A percentile compares a stretch with the other conserved stretches of the same genome.
phyloP scores from a whole-genome alignment of 2,329 filamentous ascomycete species.

The Mariannaea sp. region DNA sequence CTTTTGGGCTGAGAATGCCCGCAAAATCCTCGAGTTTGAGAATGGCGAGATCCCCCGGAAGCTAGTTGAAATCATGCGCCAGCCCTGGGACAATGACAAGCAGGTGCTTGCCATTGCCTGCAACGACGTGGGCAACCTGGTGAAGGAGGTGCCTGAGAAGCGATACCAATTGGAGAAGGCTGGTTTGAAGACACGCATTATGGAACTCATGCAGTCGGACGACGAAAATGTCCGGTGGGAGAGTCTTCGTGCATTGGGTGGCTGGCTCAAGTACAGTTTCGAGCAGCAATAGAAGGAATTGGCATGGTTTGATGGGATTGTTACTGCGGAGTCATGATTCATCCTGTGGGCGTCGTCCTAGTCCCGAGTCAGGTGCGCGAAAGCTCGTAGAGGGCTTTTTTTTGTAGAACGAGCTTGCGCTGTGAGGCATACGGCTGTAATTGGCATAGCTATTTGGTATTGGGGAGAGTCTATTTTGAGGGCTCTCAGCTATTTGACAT shows the following conservation, averaged over 20 bases:
- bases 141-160: slow-evolving; percentile 88
- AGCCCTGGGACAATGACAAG: slow-evolving; percentile 78
- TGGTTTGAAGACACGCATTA: slow-evolving; percentile 83
- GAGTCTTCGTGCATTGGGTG: slow-evolving; percentile 78
- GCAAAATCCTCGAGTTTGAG: slow-evolving; percentile 82
- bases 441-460: slow-evolving; percentile 40
- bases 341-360: slow-evolving; percentile 31
- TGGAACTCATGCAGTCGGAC: slow-evolving; percentile 90
- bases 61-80: slow-evolving; percentile 80
- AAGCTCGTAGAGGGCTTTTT: slow-evolving; percentile 29
- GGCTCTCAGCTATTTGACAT: slow-evolving; percentile 22
- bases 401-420: slow-evolving; percentile 35
- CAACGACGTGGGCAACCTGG: slow-evolving; percentile 87
- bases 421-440: slow-evolving; percentile 38
- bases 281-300: slow-evolving; percentile 45
- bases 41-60: slow-evolving; percentile 79
- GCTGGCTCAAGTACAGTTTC: slow-evolving; percentile 69
- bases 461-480: slow-evolving; percentile 21
- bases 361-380: slow-evolving; percentile 23
- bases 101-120: slow-evolving; percentile 91
- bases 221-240: slow-evolving; percentile 93
- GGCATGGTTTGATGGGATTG: slow-evolving; percentile 16
- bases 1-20: slow-evolving; percentile 92
- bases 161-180: slow-evolving; percentile 79
- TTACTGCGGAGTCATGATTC: slow-evolving; percentile 29